These are phyloP conservation scores for Phytopythium delawarense DNA, from an alignment of 352 stramenopile genomes.

Conservation along the genomic window DNA sequence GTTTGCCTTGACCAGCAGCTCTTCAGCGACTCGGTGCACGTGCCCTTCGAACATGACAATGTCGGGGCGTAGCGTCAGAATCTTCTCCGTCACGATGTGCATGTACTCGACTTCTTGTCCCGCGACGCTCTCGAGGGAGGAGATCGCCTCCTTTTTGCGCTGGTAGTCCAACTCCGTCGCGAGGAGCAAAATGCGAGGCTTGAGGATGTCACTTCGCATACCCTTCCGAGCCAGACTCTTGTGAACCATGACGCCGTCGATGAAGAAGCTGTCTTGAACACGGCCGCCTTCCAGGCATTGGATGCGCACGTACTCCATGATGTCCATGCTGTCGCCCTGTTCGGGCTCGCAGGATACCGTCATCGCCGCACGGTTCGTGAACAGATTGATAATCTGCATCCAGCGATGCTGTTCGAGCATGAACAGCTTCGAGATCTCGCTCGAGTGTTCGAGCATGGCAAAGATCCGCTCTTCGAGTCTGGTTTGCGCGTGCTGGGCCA, in stretches of 20 bases:
- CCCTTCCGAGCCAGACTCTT: slow-evolving; percentile 79
- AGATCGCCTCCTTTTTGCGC: slow-evolving; percentile 78
- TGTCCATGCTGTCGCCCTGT: slow-evolving; percentile 68
- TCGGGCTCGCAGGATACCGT: slow-evolving; percentile 67
- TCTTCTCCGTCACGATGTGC: slow-evolving; percentile 88
- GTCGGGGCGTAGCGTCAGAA: slow-evolving; percentile 78
- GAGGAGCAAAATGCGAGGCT: slow-evolving; percentile 80
- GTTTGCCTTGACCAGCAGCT: slow-evolving; percentile 68
- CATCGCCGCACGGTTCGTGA: slow-evolving; percentile 56
- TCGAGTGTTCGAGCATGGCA: slow-evolving; percentile 50
- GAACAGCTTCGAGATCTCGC: slow-evolving; percentile 43
- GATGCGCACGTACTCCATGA: slow-evolving; percentile 84
- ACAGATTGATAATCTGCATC: slow-evolving; percentile 82
- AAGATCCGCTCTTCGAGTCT: slow-evolving; percentile 77
- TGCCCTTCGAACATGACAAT: slow-evolving; percentile 85
- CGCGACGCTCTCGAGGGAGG: slow-evolving; percentile 78
- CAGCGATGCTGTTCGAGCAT: slow-evolving; percentile 74
- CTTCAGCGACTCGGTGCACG: slow-evolving; percentile 81
- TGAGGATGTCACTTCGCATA: slow-evolving; percentile 78
- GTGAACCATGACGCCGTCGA: slow-evolving; percentile 85
- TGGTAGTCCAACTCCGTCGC: slow-evolving; percentile 83
- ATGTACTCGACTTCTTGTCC: slow-evolving; percentile 88
- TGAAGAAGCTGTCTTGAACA: slow-evolving; percentile 84
- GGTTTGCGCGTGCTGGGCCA: slow-evolving; percentile 57
- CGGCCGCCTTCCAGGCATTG: slow-evolving; percentile 75